These are phyloP conservation scores for Aspergillus mulundensis DNA, from an alignment of 495 filamentous ascomycete genomes.

Conservation along the genomic window DNA sequence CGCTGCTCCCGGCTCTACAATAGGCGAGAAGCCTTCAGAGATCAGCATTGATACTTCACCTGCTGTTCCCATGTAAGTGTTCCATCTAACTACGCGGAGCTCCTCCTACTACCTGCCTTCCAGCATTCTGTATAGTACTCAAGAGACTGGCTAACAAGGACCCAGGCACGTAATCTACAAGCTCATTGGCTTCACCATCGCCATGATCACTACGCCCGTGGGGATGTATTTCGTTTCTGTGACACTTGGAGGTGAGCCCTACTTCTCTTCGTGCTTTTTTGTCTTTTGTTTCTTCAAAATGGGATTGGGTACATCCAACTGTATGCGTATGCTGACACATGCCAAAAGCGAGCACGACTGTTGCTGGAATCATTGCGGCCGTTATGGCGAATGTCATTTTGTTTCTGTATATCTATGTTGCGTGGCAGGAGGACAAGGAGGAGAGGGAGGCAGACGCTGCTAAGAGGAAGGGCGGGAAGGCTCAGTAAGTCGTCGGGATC, in stretches of 20 bases:
- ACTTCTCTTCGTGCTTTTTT: neutral
- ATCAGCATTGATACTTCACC: constrained; percentile 49
- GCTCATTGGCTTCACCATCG: constrained; percentile 81
- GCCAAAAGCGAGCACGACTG: constrained; percentile 75
- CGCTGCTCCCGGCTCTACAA: constrained; percentile 21
- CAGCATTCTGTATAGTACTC: neutral
- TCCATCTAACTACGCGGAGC: neutral
- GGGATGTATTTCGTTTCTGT: constrained; percentile 81
- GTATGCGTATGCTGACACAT: neutral
- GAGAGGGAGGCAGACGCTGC: constrained; percentile 51
- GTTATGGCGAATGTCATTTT: constrained; percentile 88
- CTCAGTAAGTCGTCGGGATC: constrained; percentile 32
- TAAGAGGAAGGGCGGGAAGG: constrained; percentile 58
- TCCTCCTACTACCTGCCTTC: neutral
- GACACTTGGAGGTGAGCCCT: constrained; percentile 66
- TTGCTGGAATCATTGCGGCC: constrained; percentile 78
- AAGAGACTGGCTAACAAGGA: neutral
- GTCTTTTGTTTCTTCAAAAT: neutral
- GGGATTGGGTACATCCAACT: neutral
- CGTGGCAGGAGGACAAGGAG: constrained; percentile 79
- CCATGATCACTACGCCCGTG: constrained; percentile 83
- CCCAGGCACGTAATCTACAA: constrained; percentile 81
- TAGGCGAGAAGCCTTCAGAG: constrained; percentile 13
- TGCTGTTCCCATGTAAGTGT: constrained; percentile 68
- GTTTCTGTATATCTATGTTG: constrained; percentile 85